Evolutionary conservation across 2,329 filamentous ascomycete species (phyloP), one percentile per base, ranked within the genome.

Genomic region (Scedosporium boydii): DNA sequence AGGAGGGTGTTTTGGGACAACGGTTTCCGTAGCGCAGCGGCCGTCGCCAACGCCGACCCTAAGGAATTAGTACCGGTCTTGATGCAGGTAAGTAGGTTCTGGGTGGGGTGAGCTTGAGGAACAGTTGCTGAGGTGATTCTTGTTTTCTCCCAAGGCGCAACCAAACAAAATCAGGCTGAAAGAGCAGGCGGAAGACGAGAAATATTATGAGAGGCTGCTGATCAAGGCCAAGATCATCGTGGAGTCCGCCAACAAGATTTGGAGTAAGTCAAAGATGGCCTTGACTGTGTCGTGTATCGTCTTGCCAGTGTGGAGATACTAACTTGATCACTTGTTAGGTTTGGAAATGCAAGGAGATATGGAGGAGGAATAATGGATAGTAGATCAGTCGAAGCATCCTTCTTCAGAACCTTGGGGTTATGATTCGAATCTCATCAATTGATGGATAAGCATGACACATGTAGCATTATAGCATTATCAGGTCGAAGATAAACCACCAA

Each of bases 1-100:
- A 75, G 73, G 18, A 74, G 83, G 14, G 78, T 91, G 5, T 88
- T 93, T 65, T 89, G 88, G 79, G 89, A 92, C 63, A 91, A 88
- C 70, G 89, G 89, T 1, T 88, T 88, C 69, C 87, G 84, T 68
- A 87, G 82, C 26, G 76, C 91, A 29, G 84, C 85, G 42, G 79
- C 83, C 3, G 77, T 93, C 58, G 87, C 89, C 4, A 88, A 88
- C 66, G 87, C 88, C 0, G 82, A 88, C 64, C 81, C 86, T 0
- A 80, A 80, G 64, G 88, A 90, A 65, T 76, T 92, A 26, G 77
- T 91, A 2, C 87, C 88, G 6, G 76, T 92, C n/a, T 75, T 93
- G 59, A 82, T 89, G 77, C 87, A 89, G 80, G 86, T 86, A 69
- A 67, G 76, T 38, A 38, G 34, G 4, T 9, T 14, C 34, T 12